Conservation (phyloP, 208 protist species). For the Leishmania amazonensis region DNA sequence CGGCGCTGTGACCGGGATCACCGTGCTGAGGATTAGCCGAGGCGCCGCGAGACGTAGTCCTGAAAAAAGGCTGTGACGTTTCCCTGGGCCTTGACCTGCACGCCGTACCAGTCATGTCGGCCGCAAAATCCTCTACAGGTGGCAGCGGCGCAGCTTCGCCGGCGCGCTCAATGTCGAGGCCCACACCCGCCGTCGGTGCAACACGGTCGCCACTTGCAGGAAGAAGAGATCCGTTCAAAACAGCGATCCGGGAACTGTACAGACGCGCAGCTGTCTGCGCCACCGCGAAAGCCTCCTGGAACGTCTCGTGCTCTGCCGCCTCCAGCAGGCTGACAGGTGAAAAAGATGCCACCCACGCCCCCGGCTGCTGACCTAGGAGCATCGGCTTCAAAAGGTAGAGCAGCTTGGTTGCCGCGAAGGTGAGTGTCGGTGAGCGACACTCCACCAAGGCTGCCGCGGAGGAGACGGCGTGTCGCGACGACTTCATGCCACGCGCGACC, state of each 20-base stretch:
- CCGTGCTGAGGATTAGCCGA: not conserved
- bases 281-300: constrained; percentile 76
- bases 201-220: not conserved
- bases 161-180: not conserved
- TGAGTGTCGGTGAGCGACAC: constrained; percentile 47
- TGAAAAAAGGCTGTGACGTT: not conserved
- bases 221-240: constrained; percentile 7
- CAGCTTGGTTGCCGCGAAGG: constrained; percentile 62
- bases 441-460: constrained; percentile 65
- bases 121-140: not conserved
- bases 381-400: constrained; percentile 74
- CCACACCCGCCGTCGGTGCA: too few relatives aligned
- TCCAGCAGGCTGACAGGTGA: constrained; percentile 42
- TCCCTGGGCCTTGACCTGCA: not conserved
- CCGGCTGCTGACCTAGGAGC: constrained; percentile 65
- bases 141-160: not conserved
- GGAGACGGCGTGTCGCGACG: constrained; percentile 68
- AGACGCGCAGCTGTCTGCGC: constrained; percentile 56
- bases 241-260: constrained; percentile 49
- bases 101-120: not conserved
- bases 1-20: not conserved
- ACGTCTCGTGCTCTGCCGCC: constrained; percentile 49
- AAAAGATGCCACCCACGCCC: constrained; percentile 74
- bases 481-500: constrained; percentile 54
- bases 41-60: not conserved